Base-by-base conservation (phyloP, 2,329 filamentous ascomycete genomes). In the Claviceps paspali region DNA sequence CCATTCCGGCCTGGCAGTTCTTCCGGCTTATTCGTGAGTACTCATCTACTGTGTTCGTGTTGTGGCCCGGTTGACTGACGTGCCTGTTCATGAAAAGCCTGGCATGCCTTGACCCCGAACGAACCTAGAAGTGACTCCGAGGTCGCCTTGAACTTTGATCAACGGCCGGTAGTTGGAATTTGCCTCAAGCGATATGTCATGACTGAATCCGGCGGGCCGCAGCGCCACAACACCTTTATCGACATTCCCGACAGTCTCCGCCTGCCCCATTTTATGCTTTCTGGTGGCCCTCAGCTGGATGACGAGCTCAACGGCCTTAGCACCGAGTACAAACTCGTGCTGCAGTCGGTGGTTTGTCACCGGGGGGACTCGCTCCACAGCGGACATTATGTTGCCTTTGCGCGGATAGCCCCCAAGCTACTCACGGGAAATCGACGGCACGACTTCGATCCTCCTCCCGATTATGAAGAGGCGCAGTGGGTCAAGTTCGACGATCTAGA, bases 1-100 rank as follows among this genome's bases (percentile, higher is more conserved):
- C 88, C 41, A 94, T 96, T 64, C 88, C 88, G 27, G 91, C 91
- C 2, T 96, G 87, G 86, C 88, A 95, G 51, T 94, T 96, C 52
- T 96, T 95, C 60, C 85, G 82, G 50, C 64, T 96, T 19, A 85
- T 95, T 49, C 87, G 82, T 86, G 63, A 61, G 81, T 37, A 37
- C 6, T 37, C 38, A 33, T 12, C 18, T 27, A 19, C 14, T 24
- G 11, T 24, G 6, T 5, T 6, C 19, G 11, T 8, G n/a, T 26
- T 12, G n/a, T n/a, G n/a, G n/a, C n/a, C n/a, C n/a, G n/a, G n/a
- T n/a, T 8, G 31, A 37, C 31, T 41, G 14, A 15, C 39, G 14
- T 30, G 14, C 32, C 8, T 31, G 22, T 29, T 23, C n/a, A n/a
- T 17, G n/a, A 9, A 12, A 24, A 87, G 82, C 87, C 21, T 95